Evolutionary conservation across 176 grass and related monocot genomes (phyloP), one percentile per base, ranked within the genome.

Genomic region (Stipa capillata): DNA sequence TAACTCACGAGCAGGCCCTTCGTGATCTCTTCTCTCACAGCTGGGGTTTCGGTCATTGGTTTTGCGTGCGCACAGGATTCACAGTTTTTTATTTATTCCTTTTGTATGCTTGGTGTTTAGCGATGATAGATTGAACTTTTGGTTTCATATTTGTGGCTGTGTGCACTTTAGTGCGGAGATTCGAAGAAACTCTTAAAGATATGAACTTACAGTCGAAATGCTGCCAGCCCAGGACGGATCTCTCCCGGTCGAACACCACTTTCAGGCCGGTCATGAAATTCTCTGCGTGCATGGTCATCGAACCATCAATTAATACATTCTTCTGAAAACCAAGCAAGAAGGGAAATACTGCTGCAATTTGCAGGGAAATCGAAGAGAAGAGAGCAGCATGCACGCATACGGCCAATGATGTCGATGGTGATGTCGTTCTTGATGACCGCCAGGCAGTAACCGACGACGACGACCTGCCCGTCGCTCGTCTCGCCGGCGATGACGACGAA

Each of bases 231-330:
- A 94, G 73, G 40, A 89, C 83, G 7, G 85, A 82, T 25, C 44
- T 70, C 76, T 94, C 75, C 12, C 89, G 41, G 74, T 94, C 60
- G 81, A 89, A 85, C 9, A 94, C 89, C 0, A 94, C 65, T 8
- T 89, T 91, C 6, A 94, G 89, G 11, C 80, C 92, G 14, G 77
- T 67, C 83, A 94, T 85, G 83, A 94, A 94, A 65, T 91, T 91
- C 80, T 94, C 92, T 94, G 92, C 53, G 65, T 2, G 17, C 3
- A 39, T 36, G 49, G 16, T 52, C 17, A 32, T 52, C 0, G 14
- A 39, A 1, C 37, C 10, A 50, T 50, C 4, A 50, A n/a, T n/a
- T n/a, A 18, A 20, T 50, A 50, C 17, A 20, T 7, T 7, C 6
- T 49, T 7, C 16, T 49, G 45, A 49, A 51, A n/a, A 51, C n/a